phyloP scores from a whole-genome alignment of 768 basidiomycete species.

The Mycena rosella region DNA sequence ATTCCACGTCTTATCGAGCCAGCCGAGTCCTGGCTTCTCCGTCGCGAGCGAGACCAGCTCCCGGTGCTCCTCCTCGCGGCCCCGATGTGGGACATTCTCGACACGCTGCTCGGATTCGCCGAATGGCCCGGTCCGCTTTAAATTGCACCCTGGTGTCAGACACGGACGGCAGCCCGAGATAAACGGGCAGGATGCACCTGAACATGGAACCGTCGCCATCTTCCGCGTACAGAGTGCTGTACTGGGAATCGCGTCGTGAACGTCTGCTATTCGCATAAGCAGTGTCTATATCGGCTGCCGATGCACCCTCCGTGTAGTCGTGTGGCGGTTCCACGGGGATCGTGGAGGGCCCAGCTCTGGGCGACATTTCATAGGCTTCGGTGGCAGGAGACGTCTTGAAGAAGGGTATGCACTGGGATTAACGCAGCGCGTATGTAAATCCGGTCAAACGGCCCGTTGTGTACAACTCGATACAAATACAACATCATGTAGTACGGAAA shows the following conservation, averaged over 20 bases:
- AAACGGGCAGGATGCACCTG: slow-evolving; percentile 28
- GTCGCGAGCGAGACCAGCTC: slow-evolving; percentile 61
- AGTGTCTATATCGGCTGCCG: slow-evolving; percentile 76
- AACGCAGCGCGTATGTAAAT: too few relatives aligned
- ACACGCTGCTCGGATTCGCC: slow-evolving; percentile 82
- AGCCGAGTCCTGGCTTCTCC: slow-evolving; percentile 64
- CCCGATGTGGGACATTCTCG: slow-evolving; percentile 79
- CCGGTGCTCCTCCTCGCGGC: slow-evolving; percentile 69
- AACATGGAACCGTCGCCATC: slow-evolving; percentile 79
- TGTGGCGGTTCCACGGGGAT: slow-evolving; percentile 40
- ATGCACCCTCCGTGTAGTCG: slow-evolving; percentile 93
- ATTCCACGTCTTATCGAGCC: slow-evolving; percentile 45
- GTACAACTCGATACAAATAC: too few relatives aligned
- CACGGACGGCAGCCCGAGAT: neutral
- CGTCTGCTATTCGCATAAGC: slow-evolving; percentile 66
- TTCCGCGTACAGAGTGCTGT: slow-evolving; percentile 68
- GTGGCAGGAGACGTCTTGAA: slow-evolving; percentile 25
- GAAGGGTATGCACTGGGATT: neutral
- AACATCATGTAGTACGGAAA: too few relatives aligned
- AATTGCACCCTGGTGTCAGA: neutral
- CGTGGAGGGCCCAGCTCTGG: slow-evolving; percentile 51
- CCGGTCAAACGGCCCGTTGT: too few relatives aligned
- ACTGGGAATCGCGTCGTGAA: slow-evolving; percentile 77
- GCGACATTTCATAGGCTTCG: slow-evolving; percentile 55
- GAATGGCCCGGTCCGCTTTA: slow-evolving; percentile 80